Evolutionary conservation across 768 basidiomycete genomes (phyloP).

Genomic region (Podaxis rugospora): DNA sequence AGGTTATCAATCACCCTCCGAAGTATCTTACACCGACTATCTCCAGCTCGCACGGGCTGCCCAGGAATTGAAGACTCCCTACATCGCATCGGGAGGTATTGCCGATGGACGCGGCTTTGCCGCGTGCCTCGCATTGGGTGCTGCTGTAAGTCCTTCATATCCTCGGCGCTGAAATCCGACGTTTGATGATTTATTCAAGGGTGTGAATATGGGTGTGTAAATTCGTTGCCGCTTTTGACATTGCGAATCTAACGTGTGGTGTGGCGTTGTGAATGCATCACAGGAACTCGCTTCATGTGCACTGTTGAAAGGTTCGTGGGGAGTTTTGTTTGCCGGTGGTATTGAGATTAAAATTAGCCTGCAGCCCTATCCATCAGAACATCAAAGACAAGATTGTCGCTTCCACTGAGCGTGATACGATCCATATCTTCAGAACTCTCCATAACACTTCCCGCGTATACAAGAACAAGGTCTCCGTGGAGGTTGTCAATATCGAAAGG

Average conservation of each 20-base stretch:
- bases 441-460: constrained; percentile 81
- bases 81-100: constrained; percentile 87
- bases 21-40: not conserved
- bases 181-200: constrained; percentile 36
- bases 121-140: constrained; percentile 78
- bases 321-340: constrained; percentile 49
- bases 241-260: constrained; percentile 17
- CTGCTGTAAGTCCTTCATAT: constrained; percentile 47
- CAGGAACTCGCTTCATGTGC: constrained; percentile 86
- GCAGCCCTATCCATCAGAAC: constrained; percentile 78
- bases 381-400: constrained; percentile 89
- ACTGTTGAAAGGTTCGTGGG: constrained; percentile 68
- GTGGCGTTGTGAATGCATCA: constrained; percentile 14
- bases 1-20: not conserved
- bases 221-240: no score
- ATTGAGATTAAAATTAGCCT: constrained; percentile 40
- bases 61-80: constrained; percentile 79
- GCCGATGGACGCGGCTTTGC: constrained; percentile 84
- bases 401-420: constrained; percentile 77
- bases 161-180: not conserved
- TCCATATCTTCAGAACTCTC: constrained; percentile 88
- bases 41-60: constrained; percentile 80
- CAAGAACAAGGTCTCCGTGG: constrained; percentile 78
- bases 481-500: constrained; percentile 82
- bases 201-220: constrained; percentile 72